Conservation (phyloP, 768 basidiomycete species). For the Amanita brunnescens region DNA sequence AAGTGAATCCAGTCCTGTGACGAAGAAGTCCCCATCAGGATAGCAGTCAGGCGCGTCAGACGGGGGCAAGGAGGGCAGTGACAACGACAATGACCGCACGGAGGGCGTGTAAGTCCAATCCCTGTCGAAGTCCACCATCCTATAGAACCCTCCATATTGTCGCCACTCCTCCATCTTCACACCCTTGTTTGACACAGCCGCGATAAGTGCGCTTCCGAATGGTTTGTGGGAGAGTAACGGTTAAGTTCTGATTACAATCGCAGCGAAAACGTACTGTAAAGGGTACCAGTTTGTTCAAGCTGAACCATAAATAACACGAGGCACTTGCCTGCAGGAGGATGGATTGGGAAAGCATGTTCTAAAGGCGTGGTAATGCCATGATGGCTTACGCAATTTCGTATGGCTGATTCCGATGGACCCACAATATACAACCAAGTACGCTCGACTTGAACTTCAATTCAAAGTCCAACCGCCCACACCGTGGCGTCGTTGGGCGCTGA, state of each 20-base stretch:
- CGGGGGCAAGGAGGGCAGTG: not conserved
- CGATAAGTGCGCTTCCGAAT: not conserved
- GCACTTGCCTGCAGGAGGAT: not conserved
- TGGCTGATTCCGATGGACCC: too few relatives aligned
- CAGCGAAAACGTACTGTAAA: not conserved
- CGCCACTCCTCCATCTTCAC: not conserved
- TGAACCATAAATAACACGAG: conserved; percentile 1
- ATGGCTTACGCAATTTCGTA: not conserved
- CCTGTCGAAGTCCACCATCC: conserved; percentile 1
- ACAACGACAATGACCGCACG: not conserved
- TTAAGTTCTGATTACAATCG: not conserved
- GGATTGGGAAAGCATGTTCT: not conserved
- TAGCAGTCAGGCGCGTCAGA: not conserved
- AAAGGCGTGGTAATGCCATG: not conserved
- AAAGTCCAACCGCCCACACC: too few relatives aligned
- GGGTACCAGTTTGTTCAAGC: too few relatives aligned
- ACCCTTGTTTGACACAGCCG: not conserved
- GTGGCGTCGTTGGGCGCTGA: too few relatives aligned
- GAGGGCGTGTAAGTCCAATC: conserved; percentile 2
- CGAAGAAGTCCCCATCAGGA: not conserved
- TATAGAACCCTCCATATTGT: conserved; percentile 3
- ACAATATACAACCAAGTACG: too few relatives aligned
- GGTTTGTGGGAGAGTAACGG: not conserved
- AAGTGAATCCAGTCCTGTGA: not conserved
- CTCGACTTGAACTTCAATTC: too few relatives aligned